Percentiles rank a stretch among this genome's conserved stretches.
These are phyloP conservation scores for Cytospora paraplurivora DNA, from an alignment of 2,329 filamentous ascomycete species.

Conservation along the genomic window DNA sequence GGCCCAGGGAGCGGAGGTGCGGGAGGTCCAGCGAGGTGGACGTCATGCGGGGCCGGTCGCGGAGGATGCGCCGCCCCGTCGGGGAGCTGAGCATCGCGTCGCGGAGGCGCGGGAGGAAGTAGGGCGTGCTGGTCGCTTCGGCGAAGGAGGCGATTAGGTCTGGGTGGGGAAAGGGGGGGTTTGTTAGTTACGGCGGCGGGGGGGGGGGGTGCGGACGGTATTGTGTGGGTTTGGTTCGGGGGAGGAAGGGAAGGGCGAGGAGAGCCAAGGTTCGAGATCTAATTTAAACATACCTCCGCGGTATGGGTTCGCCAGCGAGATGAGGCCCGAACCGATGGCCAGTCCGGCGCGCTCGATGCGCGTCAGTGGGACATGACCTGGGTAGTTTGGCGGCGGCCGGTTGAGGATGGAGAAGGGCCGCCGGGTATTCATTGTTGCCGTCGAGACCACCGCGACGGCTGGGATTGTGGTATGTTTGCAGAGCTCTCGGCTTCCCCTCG, in stretches of 20 bases:
- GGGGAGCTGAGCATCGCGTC: conserved; percentile 84
- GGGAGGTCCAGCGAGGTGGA: conserved; percentile 69
- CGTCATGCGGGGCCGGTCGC: conserved; percentile 84
- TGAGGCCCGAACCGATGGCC: conserved; percentile 63
- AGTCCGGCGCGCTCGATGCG: conserved; percentile 73
- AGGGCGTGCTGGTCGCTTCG: conserved; percentile 91
- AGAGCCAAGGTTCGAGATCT: not conserved
- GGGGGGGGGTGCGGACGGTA: not conserved
- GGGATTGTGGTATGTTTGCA: conserved; percentile 2
- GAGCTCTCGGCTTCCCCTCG: conserved; percentile 7
- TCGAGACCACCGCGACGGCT: not conserved
- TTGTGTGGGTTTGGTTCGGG: not conserved
- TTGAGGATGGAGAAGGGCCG: conserved; percentile 76
- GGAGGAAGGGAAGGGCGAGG: not conserved
- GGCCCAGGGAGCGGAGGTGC: conserved; percentile 70
- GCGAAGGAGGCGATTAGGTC: conserved; percentile 95
- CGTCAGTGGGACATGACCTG: conserved; percentile 89
- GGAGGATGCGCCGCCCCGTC: conserved; percentile 88
- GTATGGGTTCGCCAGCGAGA: conserved; percentile 72
- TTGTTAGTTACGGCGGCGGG: conserved; percentile 12
- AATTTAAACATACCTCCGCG: conserved; percentile 75
- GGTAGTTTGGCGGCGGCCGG: conserved; percentile 84
- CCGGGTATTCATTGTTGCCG: conserved; percentile 1
- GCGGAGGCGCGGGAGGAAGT: conserved; percentile 90
- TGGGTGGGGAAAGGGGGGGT: conserved; percentile 37